These are phyloP conservation scores for Ilyonectria sp. DNA, from an alignment of 2,329 filamentous ascomycete genomes.

Conservation along the genomic window DNA sequence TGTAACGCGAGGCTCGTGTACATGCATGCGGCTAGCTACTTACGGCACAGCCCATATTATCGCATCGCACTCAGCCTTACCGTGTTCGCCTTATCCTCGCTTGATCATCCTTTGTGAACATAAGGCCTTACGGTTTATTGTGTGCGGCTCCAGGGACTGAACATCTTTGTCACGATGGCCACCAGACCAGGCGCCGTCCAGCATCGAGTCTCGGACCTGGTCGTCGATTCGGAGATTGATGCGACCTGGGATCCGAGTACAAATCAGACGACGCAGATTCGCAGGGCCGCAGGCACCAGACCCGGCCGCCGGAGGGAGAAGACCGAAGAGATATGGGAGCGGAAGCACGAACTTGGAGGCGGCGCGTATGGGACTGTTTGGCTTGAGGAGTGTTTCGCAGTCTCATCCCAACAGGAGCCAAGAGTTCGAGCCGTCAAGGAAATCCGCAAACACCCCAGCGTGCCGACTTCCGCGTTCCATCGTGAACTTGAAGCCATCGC, in stretches of 20 bases:
- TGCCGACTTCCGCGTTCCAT: neutral
- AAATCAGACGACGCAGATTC: neutral
- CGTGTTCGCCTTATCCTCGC: no score
- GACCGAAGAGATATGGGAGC: neutral
- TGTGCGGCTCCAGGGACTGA: no score
- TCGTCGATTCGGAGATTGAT: neutral
- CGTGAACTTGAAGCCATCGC: constrained; percentile 6
- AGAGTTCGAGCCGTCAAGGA: constrained; percentile 1
- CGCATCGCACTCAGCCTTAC: no score
- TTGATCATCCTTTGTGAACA: no score
- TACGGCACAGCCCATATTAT: no score
- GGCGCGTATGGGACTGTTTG: constrained; percentile 3
- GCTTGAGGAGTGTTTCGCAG: neutral
- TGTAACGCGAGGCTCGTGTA: no score
- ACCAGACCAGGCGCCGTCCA: neutral
- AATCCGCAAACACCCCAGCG: neutral
- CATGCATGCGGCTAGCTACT: no score
- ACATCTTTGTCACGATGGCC: neutral
- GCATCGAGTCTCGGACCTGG: neutral
- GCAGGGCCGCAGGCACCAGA: neutral
- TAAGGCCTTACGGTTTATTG: no score
- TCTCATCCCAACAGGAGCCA: neutral
- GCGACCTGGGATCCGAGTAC: neutral
- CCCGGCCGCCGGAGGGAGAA: neutral
- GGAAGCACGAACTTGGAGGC: neutral